Base-by-base conservation (phyloP, 73 alveolate genomes). In the Effrenium voratum region DNA sequence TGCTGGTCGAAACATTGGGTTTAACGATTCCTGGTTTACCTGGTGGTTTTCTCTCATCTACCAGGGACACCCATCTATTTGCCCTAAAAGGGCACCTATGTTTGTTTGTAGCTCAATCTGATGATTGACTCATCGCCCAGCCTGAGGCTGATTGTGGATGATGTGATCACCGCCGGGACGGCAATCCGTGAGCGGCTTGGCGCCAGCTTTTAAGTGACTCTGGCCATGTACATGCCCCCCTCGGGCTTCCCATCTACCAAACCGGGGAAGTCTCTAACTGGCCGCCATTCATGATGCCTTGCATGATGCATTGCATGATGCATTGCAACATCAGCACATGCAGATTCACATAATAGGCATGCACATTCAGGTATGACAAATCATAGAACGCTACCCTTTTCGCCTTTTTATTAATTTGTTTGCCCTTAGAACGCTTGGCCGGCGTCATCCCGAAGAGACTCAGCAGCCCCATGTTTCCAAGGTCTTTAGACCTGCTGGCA, bases 101-200 rank as follows among this genome's bases (percentile, higher is more conserved):
- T n/a, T n/a, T n/a, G n/a, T n/a, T n/a, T n/a, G n/a, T n/a, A n/a
- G n/a, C n/a, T n/a, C n/a, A n/a, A 19, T 49, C 46, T 19, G 34
- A 34, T 49, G 38, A 4, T n/a, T 6, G 49, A 72, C 1, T 72
- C 19, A 0, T 22, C 6, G 82, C 10, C 50, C 87, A 41, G 86
- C 3, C 16, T 34, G 59, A 68, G 96, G 87, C 91, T 92, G 8
- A 72, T 92, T 34, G 91, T 92, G 49, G 98, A 92, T 30, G 98
- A 92, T n/a, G 98, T 92, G 91, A 92, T 92, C 98, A 73, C 98
- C 28, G 98, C 98, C 38, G 98, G 98, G 50, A 92, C 98, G 19
- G 98, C 98, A n/a, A 92, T 92, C 13, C 98, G 98, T 38, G 98
- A 92, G 91, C 47, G 1, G 36, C 36, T 68, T 36, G 41, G n/a